Evolutionary conservation across 1,284 basidiomycete species (phyloP).

Genomic region (Mixia osmundae): DNA sequence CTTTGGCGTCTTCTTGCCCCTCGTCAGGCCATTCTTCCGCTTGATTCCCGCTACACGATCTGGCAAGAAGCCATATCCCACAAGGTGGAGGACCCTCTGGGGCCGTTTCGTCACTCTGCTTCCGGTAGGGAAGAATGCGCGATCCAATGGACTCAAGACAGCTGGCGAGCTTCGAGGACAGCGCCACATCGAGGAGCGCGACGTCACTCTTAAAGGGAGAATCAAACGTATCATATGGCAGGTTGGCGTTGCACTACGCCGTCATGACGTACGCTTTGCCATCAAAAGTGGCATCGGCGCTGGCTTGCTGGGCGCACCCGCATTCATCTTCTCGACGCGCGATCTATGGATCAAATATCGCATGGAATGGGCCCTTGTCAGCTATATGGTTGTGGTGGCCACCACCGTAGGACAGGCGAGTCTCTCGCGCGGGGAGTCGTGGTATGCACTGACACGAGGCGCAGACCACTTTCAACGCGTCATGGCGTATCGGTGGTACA

Average conservation of each 20-base stretch:
- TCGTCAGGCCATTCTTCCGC: background rate
- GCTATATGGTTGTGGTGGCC: conserved; percentile 22
- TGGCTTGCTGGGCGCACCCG: conserved; percentile 14
- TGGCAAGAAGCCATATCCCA: conserved; percentile 1
- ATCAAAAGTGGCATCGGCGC: conserved; percentile 46
- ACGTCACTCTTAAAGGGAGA: too few species aligned
- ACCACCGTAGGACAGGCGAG: conserved; percentile 18
- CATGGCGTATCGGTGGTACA: conserved; percentile 53
- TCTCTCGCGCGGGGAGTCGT: conserved; percentile 65
- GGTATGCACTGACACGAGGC: conserved; percentile 64
- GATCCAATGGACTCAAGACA: too few species aligned
- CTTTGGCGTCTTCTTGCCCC: conserved; percentile 6
- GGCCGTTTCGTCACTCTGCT: background rate
- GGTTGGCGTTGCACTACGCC: background rate
- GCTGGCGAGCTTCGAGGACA: too few species aligned
- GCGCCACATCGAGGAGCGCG: too few species aligned
- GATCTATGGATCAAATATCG: conserved; percentile 62
- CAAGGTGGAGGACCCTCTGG: background rate
- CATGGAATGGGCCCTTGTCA: conserved; percentile 88
- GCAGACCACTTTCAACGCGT: conserved; percentile 25
- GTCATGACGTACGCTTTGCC: conserved; percentile 49
- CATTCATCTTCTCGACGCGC: conserved; percentile 24
- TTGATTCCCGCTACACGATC: background rate
- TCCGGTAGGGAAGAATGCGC: conserved; percentile 1
- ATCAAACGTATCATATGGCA: too few species aligned